Evolutionary conservation across 2,329 filamentous ascomycete genomes (phyloP), one percentile per base, ranked within the genome.

Genomic region (Colletotrichum kahawae): DNA sequence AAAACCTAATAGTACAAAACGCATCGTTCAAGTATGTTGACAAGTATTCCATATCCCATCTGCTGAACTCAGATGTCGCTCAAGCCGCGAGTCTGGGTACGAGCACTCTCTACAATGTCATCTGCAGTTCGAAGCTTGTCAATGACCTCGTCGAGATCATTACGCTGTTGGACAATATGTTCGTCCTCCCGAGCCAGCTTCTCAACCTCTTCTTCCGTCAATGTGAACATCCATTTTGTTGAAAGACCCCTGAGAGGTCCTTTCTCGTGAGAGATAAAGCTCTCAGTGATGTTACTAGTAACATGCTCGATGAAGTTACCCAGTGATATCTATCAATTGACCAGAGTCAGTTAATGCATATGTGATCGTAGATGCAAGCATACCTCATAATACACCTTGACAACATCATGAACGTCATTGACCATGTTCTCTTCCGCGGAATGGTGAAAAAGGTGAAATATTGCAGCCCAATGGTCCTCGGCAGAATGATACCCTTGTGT

Each of bases 351-450:
- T 5, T 33, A 13, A n/a, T 3, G 7, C 0, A 9, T 48, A 33
- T 33, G 43, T 7, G 21, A 54, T 4, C 10, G 29, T 9, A 18
- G 34, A 48, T 18, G 6, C 2, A 24, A 2, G 21, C 77, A 36
- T 79, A 84, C 83, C 78, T 84, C 77, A 54, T 85, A 85, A 21
- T 85, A 85, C 0, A 82, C 82, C 36, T 82, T 83, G 12, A 85
- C 77, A 2, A 83, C 75, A 36, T 85, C 83, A 34, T 85, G 83
- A 0, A 85, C 81, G 18, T 84, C 82, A 7, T 82, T 57, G 12
- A 80, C 70, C 67, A 82, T 83, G 48, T 83, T 84, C 9, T 80
- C 75, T 3, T 75, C 76, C 2, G 67, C 71, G 3, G 74, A 76
- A 16, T 73, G 75, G n/a, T 82, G 80, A 12, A 70, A 78, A 0